Evolutionary conservation across 2,329 filamentous ascomycete genomes (phyloP).

Genomic region (Sclerotinia glacialis): DNA sequence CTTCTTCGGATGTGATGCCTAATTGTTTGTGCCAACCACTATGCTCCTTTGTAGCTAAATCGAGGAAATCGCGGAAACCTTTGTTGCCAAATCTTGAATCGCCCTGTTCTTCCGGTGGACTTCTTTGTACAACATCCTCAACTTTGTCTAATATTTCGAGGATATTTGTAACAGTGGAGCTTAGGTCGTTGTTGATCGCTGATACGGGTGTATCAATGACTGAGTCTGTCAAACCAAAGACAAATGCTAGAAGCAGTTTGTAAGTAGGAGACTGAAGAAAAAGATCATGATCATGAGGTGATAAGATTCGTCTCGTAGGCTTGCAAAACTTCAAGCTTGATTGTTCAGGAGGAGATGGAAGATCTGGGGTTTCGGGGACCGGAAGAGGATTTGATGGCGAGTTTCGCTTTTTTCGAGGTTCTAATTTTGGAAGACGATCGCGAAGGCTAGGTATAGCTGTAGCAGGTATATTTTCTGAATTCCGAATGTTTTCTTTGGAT

Average conservation of each 20-base stretch:
- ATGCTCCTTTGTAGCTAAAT: constrained; percentile 55
- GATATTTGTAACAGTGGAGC: constrained; percentile 60
- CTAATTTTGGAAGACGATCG: constrained; percentile 63
- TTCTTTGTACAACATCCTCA: constrained; percentile 61
- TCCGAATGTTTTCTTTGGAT: constrained; percentile 25
- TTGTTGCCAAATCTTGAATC: constrained; percentile 95
- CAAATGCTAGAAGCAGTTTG: constrained; percentile 73
- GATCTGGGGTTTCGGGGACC: constrained; percentile 69
- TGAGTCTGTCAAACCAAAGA: constrained; percentile 82
- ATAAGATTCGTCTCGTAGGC: constrained; percentile 79
- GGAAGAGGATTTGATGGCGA: constrained; percentile 56
- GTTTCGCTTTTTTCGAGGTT: constrained; percentile 58
- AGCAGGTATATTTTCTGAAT: constrained; percentile 21
- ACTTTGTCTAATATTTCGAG: constrained; percentile 68
- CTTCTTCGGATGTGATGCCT: constrained; percentile 50
- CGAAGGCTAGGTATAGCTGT: constrained; percentile 49
- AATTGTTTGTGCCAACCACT: constrained; percentile 62
- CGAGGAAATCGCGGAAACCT: constrained; percentile 79
- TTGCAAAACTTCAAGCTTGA: constrained; percentile 59
- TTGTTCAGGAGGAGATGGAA: constrained; percentile 65
- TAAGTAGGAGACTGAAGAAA: constrained; percentile 78
- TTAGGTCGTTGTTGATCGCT: constrained; percentile 55
- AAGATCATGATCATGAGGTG: constrained; percentile 71
- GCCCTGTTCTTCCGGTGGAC: constrained; percentile 79
- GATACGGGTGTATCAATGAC: constrained; percentile 70